These are phyloP conservation scores for Chlamydomonas schloesseri DNA, from an alignment of 139 green algal species.

Conservation along the genomic window DNA sequence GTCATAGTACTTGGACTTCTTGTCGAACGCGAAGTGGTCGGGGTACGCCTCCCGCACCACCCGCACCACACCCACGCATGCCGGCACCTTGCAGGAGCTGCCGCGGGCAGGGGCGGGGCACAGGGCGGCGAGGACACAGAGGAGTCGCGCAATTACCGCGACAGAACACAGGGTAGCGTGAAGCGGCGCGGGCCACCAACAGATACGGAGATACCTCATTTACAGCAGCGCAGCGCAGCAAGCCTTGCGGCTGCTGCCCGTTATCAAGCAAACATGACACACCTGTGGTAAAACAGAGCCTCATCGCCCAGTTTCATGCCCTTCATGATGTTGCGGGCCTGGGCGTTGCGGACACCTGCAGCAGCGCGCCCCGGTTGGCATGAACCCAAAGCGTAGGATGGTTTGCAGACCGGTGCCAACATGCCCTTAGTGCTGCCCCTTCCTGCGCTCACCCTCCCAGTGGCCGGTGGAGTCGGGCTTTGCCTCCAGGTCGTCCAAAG, in stretches of 20 bases:
- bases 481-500: conserved; percentile 68
- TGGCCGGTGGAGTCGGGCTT: conserved; percentile 51
- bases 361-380: too few relatives aligned
- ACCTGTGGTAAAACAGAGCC: conserved; percentile 77
- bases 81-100: conserved; percentile 48
- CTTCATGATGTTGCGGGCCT: conserved; percentile 82
- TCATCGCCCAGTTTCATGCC: conserved; percentile 70
- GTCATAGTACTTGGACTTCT: conserved; percentile 72
- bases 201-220: too few relatives aligned
- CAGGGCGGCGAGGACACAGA: too few relatives aligned
- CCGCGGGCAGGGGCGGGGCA: not conserved
- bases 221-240: too few relatives aligned
- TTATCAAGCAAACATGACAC: not conserved
- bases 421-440: not conserved
- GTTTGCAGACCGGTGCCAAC: not conserved
- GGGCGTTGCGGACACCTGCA: conserved; percentile 75
- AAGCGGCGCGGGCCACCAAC: too few relatives aligned
- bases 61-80: conserved; percentile 29
- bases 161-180: too few relatives aligned
- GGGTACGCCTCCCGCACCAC: conserved; percentile 75
- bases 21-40: conserved; percentile 71
- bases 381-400: too few relatives aligned
- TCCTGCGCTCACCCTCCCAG: conserved; percentile 69
- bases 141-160: too few relatives aligned
- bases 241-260: not conserved